Conservation (phyloP, 2,329 filamentous ascomycete genomes). For the Tolypocladium inflatum region DNA sequence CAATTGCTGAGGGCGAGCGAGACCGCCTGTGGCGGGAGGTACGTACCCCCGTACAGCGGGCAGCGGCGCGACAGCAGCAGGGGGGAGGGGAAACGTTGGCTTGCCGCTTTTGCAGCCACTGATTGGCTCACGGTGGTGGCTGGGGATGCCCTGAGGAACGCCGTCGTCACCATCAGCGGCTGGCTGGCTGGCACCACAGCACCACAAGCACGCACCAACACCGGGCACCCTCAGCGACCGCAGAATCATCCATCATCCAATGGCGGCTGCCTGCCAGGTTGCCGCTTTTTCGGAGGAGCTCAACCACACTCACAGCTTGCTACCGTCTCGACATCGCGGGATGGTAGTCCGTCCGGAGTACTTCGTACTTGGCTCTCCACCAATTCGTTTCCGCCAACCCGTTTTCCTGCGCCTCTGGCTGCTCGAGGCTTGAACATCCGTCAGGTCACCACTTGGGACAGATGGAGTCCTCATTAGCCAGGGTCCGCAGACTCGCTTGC, state of each 20-base stretch:
- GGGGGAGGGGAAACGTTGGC: conserved; percentile 2
- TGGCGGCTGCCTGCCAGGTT: background rate
- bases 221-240: background rate
- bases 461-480: background rate
- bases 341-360: background rate
- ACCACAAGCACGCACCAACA: background rate
- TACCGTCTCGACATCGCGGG: background rate
- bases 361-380: background rate
- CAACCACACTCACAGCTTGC: background rate
- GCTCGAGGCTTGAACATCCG: background rate
- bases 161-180: conserved; percentile 2
- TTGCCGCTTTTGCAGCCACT: conserved; percentile 20
- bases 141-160: conserved; percentile 9
- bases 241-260: background rate
- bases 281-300: background rate
- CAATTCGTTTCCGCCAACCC: background rate
- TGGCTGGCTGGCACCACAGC: background rate
- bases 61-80: background rate
- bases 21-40: background rate
- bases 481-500: background rate
- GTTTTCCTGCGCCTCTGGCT: background rate
- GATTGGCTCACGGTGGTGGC: conserved; percentile 25
- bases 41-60: background rate
- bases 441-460: background rate
- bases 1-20: conserved; percentile 2